phyloP scores from a whole-genome alignment of 352 stramenopile species.

The Pythium apleroticum region DNA sequence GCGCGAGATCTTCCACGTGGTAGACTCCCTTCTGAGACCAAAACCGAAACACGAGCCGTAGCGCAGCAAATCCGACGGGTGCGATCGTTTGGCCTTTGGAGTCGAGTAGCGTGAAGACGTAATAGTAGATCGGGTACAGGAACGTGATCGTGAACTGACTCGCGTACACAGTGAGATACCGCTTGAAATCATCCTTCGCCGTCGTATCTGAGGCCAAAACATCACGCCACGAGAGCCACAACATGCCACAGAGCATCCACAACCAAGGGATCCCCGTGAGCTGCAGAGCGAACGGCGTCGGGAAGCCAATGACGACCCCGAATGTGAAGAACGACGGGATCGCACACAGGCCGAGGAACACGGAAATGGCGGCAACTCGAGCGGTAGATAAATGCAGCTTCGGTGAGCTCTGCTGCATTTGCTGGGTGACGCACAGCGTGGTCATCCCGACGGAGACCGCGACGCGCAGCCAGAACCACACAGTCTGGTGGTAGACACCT shows the following conservation, averaged over 20 bases:
- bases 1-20: slow-evolving; percentile 12
- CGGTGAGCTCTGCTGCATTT: slow-evolving; percentile 2
- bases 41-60: slow-evolving; percentile 15
- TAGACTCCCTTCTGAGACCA: background rate
- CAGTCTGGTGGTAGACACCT: slow-evolving; percentile 6
- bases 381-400: background rate
- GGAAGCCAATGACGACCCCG: slow-evolving; percentile 5
- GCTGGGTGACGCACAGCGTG: slow-evolving; percentile 3
- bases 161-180: background rate
- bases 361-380: background rate
- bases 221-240: background rate
- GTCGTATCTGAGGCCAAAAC: background rate
- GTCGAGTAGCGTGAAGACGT: slow-evolving; percentile 1
- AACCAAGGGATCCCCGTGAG: slow-evolving; percentile 1
- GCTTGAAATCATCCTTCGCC: background rate
- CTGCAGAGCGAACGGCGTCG: slow-evolving; percentile 11
- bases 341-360: background rate
- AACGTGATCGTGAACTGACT: slow-evolving; percentile 3
- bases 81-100: background rate
- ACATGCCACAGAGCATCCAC: background rate
- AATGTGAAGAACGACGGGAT: background rate
- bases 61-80: background rate
- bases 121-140: slow-evolving; percentile 9
- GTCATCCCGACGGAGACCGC: background rate
- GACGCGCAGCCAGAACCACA: slow-evolving; percentile 4